Evolutionary conservation across 495 filamentous ascomycete species (phyloP).

Genomic region (Hypoxylon lenormandii): DNA sequence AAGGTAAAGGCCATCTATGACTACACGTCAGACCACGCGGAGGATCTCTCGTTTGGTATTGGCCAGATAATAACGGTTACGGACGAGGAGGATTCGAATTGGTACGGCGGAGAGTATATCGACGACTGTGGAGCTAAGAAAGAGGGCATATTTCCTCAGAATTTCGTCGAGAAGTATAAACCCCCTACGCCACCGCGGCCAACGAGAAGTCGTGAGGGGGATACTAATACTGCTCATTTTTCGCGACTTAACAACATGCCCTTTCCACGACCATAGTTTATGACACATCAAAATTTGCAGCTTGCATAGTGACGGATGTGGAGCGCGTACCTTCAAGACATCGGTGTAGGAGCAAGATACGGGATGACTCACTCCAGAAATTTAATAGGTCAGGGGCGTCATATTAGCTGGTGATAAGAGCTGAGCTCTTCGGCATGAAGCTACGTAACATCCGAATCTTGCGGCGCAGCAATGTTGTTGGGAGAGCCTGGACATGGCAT

Average conservation of each 20-base stretch:
- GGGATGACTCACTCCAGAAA: too few relatives aligned
- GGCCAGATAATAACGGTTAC: conserved; percentile 93
- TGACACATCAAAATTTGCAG: too few relatives aligned
- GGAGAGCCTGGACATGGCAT: too few relatives aligned
- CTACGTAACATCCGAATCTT: too few relatives aligned
- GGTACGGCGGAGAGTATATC: conserved; percentile 90
- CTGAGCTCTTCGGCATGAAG: too few relatives aligned
- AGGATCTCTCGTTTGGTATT: conserved; percentile 85
- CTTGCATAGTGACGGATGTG: too few relatives aligned
- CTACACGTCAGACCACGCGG: conserved; percentile 86
- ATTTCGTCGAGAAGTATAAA: conserved; percentile 93
- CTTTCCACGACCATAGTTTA: too few relatives aligned
- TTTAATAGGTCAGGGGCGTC: too few relatives aligned
- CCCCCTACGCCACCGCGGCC: conserved; percentile 88
- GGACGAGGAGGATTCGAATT: conserved; percentile 89
- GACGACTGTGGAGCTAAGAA: conserved; percentile 75
- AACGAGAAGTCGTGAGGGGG: conserved; percentile 77
- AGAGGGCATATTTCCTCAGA: conserved; percentile 91
- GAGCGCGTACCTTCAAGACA: too few relatives aligned
- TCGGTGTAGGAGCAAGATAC: too few relatives aligned
- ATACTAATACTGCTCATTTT: conserved; percentile 56
- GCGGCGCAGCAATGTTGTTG: too few relatives aligned
- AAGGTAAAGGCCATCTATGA: conserved; percentile 94
- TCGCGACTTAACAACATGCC: conserved; percentile 45
- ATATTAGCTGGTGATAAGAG: too few relatives aligned